Evolutionary conservation across 768 basidiomycete genomes (phyloP).

Genomic region (Auricularia auricula-judae): DNA sequence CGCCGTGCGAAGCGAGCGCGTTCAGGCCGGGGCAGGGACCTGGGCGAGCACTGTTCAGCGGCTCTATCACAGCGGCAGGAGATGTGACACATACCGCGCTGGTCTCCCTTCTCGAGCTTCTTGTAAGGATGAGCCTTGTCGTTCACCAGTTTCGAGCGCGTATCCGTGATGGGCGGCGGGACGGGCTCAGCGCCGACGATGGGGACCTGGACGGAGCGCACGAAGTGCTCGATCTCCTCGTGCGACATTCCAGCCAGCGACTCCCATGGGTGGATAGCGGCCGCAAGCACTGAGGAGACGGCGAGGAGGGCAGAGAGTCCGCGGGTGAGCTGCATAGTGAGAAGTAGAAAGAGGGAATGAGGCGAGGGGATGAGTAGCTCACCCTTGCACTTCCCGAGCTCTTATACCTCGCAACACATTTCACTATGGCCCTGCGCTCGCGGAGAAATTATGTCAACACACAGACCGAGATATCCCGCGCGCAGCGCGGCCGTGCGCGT

Average conservation of each 20-base stretch:
- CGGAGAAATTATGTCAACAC: too few relatives aligned
- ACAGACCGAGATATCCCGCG: too few relatives aligned
- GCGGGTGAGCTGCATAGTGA: too few relatives aligned
- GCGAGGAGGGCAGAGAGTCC: too few relatives aligned
- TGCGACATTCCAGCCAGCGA: slow-evolving; percentile 3
- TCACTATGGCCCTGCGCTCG: too few relatives aligned
- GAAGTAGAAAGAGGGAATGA: too few relatives aligned
- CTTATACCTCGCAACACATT: too few relatives aligned
- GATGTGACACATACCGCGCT: not conserved
- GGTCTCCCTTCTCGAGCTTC: not conserved
- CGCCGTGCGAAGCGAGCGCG: slow-evolving; percentile 5
- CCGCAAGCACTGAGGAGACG: too few relatives aligned
- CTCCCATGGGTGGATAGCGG: not conserved
- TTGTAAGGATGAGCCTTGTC: slow-evolving; percentile 3
- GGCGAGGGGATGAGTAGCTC: too few relatives aligned
- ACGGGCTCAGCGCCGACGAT: not conserved
- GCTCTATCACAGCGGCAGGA: too few relatives aligned
- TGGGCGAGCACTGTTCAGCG: not conserved
- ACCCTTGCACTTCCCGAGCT: too few relatives aligned
- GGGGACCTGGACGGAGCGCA: not conserved
- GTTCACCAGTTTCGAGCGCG: slow-evolving; percentile 1
- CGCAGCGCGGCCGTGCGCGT: too few relatives aligned
- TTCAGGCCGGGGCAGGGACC: slow-evolving; percentile 8
- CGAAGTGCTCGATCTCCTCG: not conserved
- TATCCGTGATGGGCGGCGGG: slow-evolving; percentile 1